phyloP scores from a whole-genome alignment of 1,139 yeast genomes.

The Debaryomyces nepalensis region DNA sequence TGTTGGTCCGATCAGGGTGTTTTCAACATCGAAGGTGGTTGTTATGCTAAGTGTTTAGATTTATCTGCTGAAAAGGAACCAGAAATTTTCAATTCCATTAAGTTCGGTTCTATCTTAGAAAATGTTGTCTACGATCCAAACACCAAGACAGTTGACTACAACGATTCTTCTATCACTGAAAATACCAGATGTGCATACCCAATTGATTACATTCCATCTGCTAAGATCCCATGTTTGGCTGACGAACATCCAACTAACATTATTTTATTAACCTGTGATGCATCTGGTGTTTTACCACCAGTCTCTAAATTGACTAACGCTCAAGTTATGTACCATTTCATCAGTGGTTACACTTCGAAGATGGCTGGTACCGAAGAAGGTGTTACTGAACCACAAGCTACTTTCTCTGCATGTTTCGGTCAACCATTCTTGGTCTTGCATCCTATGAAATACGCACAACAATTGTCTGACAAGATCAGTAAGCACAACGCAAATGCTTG shows the following conservation, averaged over 20 bases:
- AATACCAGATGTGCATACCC: slow-evolving; percentile 99
- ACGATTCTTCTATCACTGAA: slow-evolving; percentile 82
- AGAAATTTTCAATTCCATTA: slow-evolving; percentile 93
- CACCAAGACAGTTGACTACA: slow-evolving; percentile 85
- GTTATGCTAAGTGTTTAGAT: slow-evolving; percentile 97
- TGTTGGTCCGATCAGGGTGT: slow-evolving; percentile 99
- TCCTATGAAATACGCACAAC: slow-evolving; percentile 98
- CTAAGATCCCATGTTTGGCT: slow-evolving; percentile 93
- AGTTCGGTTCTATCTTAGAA: slow-evolving; percentile 92
- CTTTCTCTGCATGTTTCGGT: slow-evolving; percentile 98
- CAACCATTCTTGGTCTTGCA: slow-evolving; percentile 98
- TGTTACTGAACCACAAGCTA: slow-evolving; percentile 97
- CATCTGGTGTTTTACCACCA: slow-evolving; percentile 97
- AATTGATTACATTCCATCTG: slow-evolving; percentile 94
- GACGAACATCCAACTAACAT: slow-evolving; percentile 91
- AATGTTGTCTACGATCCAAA: slow-evolving; percentile 85
- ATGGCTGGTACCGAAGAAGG: slow-evolving; percentile 99
- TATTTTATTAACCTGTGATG: slow-evolving; percentile 93
- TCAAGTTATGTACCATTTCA: slow-evolving; percentile 99
- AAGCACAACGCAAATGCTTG: slow-evolving; percentile 91
- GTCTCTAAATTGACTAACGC: slow-evolving; percentile 91
- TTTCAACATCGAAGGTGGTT: slow-evolving; percentile 99
- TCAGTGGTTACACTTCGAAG: slow-evolving; percentile 97
- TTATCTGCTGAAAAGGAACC: slow-evolving; percentile 93
- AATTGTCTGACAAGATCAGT: slow-evolving; percentile 91